Evolutionary conservation across 2,329 filamentous ascomycete species (phyloP), one percentile per base, ranked within the genome.

Genomic region (Fusarium bactridioides): DNA sequence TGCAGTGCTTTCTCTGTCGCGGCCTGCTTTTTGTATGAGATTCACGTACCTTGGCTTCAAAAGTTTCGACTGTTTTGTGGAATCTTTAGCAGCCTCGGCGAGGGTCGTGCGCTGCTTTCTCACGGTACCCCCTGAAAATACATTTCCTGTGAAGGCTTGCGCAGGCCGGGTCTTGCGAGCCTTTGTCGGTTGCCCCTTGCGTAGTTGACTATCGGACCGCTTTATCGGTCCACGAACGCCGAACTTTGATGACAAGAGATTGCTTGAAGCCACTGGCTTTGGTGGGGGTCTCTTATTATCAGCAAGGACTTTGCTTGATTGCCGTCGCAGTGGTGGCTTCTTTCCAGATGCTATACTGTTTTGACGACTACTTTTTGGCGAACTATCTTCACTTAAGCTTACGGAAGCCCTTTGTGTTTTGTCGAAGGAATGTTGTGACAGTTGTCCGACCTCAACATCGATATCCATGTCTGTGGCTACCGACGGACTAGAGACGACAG

Each of bases 61-160:
- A 15, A 83, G 65, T 50, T 82, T 85, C 1, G 83, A 81, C 3
- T 77, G 69, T 67, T 81, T 86, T 5, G 73, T 80, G 13, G 83
- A 73, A 75, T 89, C 84, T 19, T 76, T 76, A 64, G 85, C 83
- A 13, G 61, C 79, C 7, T 85, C 81, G 19, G 72, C 75, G 7
- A 88, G 76, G 18, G 71, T 81, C 4, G 61, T 47, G 19, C 83
- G 80, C 25, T 75, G 73, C 67, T 82, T 85, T 35, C 74, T 78
- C 31, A 72, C 77, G 63, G 80, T 85, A 4, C 86, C 86, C 15
- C 80, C 80, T 11, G 77, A 69, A 53, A 88, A 88, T 3, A 88
- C 82, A 64, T 88, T 89, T 35, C 60, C 60, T 33, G 61, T 69
- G 29, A 63, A 68, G 10, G 47, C 53, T 15, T 60, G 57, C 27